Conservation (phyloP, 2,329 filamentous ascomycete species). For the Exophiala sideris region DNA sequence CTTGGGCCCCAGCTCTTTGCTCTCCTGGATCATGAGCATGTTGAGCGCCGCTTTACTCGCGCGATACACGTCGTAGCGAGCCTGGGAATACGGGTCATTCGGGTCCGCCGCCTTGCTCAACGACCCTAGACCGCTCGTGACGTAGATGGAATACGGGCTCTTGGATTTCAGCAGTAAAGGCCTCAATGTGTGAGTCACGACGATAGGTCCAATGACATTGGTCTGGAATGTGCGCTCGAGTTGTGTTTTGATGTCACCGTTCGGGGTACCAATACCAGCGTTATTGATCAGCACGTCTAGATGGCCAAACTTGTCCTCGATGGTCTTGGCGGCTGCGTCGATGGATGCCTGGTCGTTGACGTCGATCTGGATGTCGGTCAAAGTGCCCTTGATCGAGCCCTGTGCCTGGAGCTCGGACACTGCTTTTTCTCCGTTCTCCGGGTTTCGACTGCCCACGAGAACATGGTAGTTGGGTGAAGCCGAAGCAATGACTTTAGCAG, state of each 20-base stretch:
- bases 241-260: background rate
- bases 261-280: constrained; percentile 25
- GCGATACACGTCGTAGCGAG: constrained; percentile 35
- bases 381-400: constrained; percentile 10
- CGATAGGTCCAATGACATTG: constrained; percentile 22
- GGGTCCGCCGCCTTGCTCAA: constrained; percentile 31
- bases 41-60: constrained; percentile 45
- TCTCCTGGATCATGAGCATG: constrained; percentile 34
- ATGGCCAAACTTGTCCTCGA: constrained; percentile 30
- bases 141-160: constrained; percentile 33
- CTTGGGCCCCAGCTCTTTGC: constrained; percentile 38
- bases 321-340: constrained; percentile 27
- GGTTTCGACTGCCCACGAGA: constrained; percentile 12
- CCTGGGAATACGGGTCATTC: constrained; percentile 22
- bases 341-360: constrained; percentile 32
- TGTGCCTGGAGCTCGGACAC: constrained; percentile 6
- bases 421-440: constrained; percentile 12
- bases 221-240: constrained; percentile 5
- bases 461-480: constrained; percentile 27
- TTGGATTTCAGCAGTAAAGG: constrained; percentile 32
- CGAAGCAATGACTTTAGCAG: constrained; percentile 23
- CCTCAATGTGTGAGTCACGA: constrained; percentile 24
- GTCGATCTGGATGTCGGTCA: constrained; percentile 34
- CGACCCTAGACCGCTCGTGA: constrained; percentile 35
- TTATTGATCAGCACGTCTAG: constrained; percentile 36